Conservation (phyloP, 768 basidiomycete genomes). For the Mycena amicta region DNA sequence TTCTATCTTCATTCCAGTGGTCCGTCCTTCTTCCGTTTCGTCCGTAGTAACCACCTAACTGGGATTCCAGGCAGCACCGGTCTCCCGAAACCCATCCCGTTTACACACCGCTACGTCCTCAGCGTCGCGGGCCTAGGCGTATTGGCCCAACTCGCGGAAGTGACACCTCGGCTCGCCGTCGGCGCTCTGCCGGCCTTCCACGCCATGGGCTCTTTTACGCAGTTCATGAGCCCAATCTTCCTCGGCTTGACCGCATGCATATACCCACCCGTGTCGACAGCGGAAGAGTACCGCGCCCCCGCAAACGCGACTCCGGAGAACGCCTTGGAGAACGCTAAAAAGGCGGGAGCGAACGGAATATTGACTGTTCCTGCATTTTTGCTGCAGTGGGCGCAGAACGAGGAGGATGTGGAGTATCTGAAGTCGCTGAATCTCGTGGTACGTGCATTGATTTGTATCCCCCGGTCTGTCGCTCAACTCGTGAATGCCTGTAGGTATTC, state of each 20-base stretch:
- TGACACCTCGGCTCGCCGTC: conserved; percentile 3
- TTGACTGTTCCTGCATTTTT: conserved; percentile 41
- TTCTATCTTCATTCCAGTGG: conserved; percentile 43
- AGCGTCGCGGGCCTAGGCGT: background rate
- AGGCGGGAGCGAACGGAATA: conserved; percentile 30
- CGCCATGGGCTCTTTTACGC: conserved; percentile 32
- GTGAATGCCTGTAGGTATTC: conserved; percentile 26
- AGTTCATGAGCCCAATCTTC: conserved; percentile 34
- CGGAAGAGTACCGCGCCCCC: conserved; percentile 31
- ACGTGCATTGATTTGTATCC: conserved; percentile 6
- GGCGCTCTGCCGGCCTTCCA: conserved; percentile 42
- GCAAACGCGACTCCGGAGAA: conserved; percentile 37
- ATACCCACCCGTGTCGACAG: conserved; percentile 33
- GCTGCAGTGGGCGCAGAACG: conserved; percentile 37
- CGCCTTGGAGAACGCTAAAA: conserved; percentile 36
- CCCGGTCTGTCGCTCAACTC: background rate
- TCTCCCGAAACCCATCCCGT: conserved; percentile 4
- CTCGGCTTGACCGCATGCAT: conserved; percentile 26
- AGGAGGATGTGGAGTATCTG: conserved; percentile 29
- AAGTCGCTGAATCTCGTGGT: conserved; percentile 27
- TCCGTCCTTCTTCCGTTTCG: conserved; percentile 18
- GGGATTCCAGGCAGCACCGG: conserved; percentile 1
- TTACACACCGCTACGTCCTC: background rate
- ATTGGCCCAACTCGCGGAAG: background rate
- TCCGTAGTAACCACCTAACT: conserved; percentile 16